Percentiles rank a stretch among this genome's conserved stretches.
These are phyloP conservation scores for Beta macrorhiza DNA, from an alignment of 179 eudicot species.

Conservation along the genomic window DNA sequence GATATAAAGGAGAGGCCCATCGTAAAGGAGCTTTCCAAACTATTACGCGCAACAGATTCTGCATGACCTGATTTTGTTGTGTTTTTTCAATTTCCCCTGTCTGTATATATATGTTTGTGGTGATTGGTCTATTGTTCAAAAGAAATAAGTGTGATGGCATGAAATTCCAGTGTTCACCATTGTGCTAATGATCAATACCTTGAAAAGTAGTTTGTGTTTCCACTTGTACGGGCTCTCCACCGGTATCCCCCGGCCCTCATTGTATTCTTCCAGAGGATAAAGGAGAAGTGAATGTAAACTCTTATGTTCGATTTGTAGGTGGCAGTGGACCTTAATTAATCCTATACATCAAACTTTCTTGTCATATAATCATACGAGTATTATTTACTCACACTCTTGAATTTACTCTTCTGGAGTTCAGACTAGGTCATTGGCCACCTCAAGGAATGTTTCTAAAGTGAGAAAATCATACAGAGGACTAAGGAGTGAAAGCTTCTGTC, in stretches of 20 bases:
- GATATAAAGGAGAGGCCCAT: conserved; percentile 52
- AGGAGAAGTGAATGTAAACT: background rate
- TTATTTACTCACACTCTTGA: background rate
- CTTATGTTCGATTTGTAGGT: background rate
- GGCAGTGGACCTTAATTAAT: background rate
- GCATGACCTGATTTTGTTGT: conserved; percentile 6
- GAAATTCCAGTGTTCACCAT: background rate
- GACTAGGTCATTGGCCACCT: background rate
- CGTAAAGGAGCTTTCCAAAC: conserved; percentile 60
- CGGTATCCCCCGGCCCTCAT: background rate
- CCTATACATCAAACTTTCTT: background rate
- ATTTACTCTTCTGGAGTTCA: background rate
- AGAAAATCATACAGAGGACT: background rate
- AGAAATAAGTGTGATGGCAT: background rate
- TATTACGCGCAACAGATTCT: conserved; percentile 34
- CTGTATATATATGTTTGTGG: background rate
- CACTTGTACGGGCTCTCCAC: background rate
- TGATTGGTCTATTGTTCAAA: background rate
- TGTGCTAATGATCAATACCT: background rate
- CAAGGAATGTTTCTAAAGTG: background rate
- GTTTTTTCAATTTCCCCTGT: background rate
- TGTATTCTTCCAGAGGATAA: background rate
- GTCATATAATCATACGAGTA: background rate
- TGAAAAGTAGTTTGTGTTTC: background rate
- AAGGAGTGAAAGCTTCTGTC: background rate